Evolutionary conservation across 2,329 filamentous ascomycete species (phyloP).

Genomic region (Didymella lethalis): DNA sequence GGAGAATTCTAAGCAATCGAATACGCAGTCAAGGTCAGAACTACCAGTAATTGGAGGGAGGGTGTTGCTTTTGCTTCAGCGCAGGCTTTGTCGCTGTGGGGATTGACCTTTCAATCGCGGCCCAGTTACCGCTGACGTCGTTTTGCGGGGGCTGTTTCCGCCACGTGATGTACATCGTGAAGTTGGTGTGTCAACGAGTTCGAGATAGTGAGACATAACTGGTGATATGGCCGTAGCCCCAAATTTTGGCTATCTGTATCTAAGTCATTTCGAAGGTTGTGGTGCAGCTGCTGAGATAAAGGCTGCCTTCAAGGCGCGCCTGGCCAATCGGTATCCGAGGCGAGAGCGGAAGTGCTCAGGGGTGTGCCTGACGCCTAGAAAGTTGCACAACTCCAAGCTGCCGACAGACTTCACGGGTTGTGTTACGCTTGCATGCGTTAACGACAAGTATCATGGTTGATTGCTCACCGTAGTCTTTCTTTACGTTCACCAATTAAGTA

Average conservation of each 20-base stretch:
- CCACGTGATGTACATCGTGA: conserved; percentile 22
- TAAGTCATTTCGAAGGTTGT: conserved; percentile 16
- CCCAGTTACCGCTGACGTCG: conserved; percentile 37
- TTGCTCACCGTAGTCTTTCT: conserved; percentile 18
- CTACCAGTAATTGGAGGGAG: conserved; percentile 7
- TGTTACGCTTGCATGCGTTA: conserved; percentile 11
- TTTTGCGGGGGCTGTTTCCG: conserved; percentile 20
- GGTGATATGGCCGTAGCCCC: background rate
- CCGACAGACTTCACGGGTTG: conserved; percentile 12
- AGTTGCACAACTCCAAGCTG: conserved; percentile 1
- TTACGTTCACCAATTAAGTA: conserved; percentile 8
- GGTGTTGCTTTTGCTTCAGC: conserved; percentile 29
- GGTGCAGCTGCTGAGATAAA: conserved; percentile 4
- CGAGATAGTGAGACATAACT: conserved; percentile 23
- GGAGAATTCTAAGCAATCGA: background rate
- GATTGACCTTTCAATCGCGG: conserved; percentile 31
- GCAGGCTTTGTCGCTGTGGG: conserved; percentile 30
- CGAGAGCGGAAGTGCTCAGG: conserved; percentile 19
- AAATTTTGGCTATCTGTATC: conserved; percentile 24
- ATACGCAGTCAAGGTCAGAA: conserved; percentile 7
- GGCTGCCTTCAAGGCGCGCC: conserved; percentile 3
- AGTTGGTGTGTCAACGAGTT: conserved; percentile 6
- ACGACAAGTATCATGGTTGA: conserved; percentile 9
- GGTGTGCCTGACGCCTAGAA: conserved; percentile 16
- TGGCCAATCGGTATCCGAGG: conserved; percentile 15